A percentile compares a stretch with the other conserved stretches of the same genome.
Evolutionary conservation across 106 monocot species (phyloP).

Genomic region (Allium sativum): DNA sequence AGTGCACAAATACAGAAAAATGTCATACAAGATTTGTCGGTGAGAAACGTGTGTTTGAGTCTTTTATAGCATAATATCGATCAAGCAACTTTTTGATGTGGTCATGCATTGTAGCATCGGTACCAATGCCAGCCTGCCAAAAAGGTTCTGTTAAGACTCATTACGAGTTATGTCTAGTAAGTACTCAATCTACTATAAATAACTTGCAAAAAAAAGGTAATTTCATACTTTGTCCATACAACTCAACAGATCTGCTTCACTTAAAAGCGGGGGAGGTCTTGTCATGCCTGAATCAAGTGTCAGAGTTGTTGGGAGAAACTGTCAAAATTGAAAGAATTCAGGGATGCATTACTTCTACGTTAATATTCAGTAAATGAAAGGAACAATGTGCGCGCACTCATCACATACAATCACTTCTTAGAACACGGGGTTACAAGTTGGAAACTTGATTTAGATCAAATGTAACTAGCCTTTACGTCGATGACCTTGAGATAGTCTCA

Average conservation of each 20-base stretch:
- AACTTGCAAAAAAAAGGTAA: background rate
- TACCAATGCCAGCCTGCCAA: constrained; percentile 86
- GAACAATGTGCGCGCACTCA: background rate
- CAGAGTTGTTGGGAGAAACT: constrained; percentile 83
- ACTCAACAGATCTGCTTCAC: constrained; percentile 92
- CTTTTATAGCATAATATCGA: constrained; percentile 84
- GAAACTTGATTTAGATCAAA: too few relatives aligned
- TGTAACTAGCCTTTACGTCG: too few relatives aligned
- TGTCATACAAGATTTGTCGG: constrained; percentile 84
- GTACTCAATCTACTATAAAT: too few relatives aligned
- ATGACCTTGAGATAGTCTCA: too few relatives aligned
- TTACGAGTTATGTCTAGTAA: too few relatives aligned
- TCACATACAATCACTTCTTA: background rate
- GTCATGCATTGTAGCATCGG: constrained; percentile 99
- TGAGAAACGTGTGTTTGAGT: constrained; percentile 83
- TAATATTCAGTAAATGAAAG: background rate
- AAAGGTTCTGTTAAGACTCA: background rate
- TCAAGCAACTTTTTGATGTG: constrained; percentile 98
- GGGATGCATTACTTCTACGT: background rate
- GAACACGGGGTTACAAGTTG: too few relatives aligned
- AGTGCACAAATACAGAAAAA: too few relatives aligned
- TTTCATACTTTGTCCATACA: constrained; percentile 84
- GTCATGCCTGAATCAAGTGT: constrained; percentile 93
- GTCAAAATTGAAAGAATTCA: constrained; percentile 20
- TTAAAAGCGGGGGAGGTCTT: constrained; percentile 93